Conservation (phyloP, 257 asterid species). For the Gentiana straminea region DNA sequence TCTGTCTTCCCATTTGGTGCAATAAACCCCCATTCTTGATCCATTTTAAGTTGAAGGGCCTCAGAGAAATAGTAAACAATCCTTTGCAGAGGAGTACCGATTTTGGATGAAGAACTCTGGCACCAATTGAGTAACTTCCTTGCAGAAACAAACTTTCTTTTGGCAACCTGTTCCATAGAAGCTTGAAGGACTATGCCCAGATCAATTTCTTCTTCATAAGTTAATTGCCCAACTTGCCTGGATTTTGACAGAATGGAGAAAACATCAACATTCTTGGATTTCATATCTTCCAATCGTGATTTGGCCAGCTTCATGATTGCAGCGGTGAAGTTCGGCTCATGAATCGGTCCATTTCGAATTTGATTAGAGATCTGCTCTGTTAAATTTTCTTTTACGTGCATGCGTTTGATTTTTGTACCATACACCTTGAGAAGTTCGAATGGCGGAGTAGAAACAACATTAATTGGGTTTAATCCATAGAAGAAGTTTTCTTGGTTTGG, state of each 20-base stretch:
- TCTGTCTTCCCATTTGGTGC: constrained; percentile 11
- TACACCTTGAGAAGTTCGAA: too few relatives aligned
- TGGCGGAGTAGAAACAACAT: background rate
- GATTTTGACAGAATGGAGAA: background rate
- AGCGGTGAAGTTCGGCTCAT: background rate
- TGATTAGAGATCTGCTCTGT: background rate
- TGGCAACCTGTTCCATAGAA: constrained; percentile 34
- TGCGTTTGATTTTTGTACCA: background rate
- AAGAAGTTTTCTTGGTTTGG: too few relatives aligned
- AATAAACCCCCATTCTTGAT: constrained; percentile 4
- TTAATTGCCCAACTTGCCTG: constrained; percentile 9
- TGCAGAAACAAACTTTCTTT: constrained; percentile 7
- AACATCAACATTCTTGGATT: background rate
- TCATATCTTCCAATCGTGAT: background rate
- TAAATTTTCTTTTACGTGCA: background rate
- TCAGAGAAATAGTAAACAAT: too few relatives aligned
- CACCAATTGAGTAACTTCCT: constrained; percentile 5
- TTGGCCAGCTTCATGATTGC: background rate
- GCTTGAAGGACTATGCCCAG: constrained; percentile 27
- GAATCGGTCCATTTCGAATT: too few relatives aligned
- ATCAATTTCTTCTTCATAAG: constrained; percentile 19
- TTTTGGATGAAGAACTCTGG: too few relatives aligned
- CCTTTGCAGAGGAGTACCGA: too few relatives aligned
- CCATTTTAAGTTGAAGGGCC: too few relatives aligned
- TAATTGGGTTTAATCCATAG: background rate